Percentiles rank a stretch among this genome's conserved stretches.
Conservation (phyloP, 129 eudicot species). For the Pulicaria dysenterica region DNA sequence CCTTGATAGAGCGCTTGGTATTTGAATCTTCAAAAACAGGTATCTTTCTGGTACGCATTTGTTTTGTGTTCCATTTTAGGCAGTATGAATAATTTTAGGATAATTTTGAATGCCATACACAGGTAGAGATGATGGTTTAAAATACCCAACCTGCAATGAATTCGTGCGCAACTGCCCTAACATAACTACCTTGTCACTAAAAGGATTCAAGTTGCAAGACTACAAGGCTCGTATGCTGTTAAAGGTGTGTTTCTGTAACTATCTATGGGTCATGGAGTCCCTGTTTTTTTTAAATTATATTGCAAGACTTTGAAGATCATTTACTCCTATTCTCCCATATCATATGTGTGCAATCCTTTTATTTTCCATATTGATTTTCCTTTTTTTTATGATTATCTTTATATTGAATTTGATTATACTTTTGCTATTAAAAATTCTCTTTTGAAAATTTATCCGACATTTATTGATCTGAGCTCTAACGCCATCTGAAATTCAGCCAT, state of each 20-base stretch:
- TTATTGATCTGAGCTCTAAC: not conserved
- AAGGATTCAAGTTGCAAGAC: slow-evolving; percentile 73
- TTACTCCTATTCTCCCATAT: too few species aligned
- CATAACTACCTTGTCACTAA: slow-evolving; percentile 58
- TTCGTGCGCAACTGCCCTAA: slow-evolving; percentile 68
- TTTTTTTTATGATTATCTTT: not conserved
- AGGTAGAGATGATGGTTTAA: slow-evolving; percentile 86
- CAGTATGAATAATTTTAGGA: slow-evolving; percentile 10
- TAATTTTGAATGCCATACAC: slow-evolving; percentile 21
- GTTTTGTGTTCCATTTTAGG: slow-evolving; percentile 6
- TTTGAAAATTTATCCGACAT: not conserved
- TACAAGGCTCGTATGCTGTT: slow-evolving; percentile 59
- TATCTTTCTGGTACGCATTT: slow-evolving; percentile 18
- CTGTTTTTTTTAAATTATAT: too few species aligned
- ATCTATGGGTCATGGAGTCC: not conserved
- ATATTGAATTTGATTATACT: not conserved
- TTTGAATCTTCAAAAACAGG: slow-evolving; percentile 93
- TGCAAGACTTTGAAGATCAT: too few species aligned
- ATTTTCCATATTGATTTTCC: not conserved
- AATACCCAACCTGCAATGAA: slow-evolving; percentile 70
- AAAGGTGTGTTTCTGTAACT: slow-evolving; percentile 53
- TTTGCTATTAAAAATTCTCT: not conserved
- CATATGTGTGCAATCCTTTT: too few species aligned
- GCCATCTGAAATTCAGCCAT: not conserved
- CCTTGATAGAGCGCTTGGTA: slow-evolving; percentile 61